Percentiles rank a stretch among this genome's conserved stretches.
These are phyloP conservation scores for Iris macrosiphon DNA, from an alignment of 106 monocot species.

Conservation along the genomic window DNA sequence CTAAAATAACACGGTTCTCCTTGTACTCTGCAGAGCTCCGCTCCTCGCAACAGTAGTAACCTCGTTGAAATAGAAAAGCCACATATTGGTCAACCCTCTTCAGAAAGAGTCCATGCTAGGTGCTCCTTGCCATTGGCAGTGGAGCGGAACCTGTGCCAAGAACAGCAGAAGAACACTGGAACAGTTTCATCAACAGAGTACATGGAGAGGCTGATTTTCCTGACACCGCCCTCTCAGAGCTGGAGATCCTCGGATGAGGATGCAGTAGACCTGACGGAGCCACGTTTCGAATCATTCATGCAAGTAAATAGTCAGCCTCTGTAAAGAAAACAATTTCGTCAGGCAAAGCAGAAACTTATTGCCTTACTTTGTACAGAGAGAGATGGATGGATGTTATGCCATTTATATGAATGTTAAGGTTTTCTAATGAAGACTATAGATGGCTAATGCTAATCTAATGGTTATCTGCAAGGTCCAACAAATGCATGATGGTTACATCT, in stretches of 20 bases:
- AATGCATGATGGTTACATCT: too few relatives aligned
- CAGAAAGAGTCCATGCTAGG: conserved; percentile 13
- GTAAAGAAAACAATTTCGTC: too few relatives aligned
- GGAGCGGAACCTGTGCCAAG: conserved; percentile 7
- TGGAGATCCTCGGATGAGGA: conserved; percentile 41
- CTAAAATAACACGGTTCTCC: too few relatives aligned
- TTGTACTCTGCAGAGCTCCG: conserved; percentile 21
- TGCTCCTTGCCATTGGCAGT: conserved; percentile 19
- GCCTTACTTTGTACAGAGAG: too few relatives aligned
- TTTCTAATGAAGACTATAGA: too few relatives aligned
- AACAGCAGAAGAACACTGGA: conserved; percentile 1
- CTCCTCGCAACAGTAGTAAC: conserved; percentile 11
- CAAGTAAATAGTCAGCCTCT: conserved; percentile 19
- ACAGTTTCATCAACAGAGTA: conserved; percentile 27
- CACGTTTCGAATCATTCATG: conserved; percentile 57
- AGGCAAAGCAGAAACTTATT: too few relatives aligned
- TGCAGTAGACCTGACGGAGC: conserved; percentile 53
- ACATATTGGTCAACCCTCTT: not conserved
- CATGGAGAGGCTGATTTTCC: conserved; percentile 26
- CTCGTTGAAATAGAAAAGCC: not conserved
- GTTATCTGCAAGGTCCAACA: too few relatives aligned
- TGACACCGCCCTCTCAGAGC: conserved; percentile 10
- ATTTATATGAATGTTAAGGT: too few relatives aligned
- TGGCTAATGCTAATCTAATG: too few relatives aligned
- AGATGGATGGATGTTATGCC: too few relatives aligned